These are phyloP conservation scores for Solanum neorickii DNA, from an alignment of 257 asterid genomes.

Conservation along the genomic window DNA sequence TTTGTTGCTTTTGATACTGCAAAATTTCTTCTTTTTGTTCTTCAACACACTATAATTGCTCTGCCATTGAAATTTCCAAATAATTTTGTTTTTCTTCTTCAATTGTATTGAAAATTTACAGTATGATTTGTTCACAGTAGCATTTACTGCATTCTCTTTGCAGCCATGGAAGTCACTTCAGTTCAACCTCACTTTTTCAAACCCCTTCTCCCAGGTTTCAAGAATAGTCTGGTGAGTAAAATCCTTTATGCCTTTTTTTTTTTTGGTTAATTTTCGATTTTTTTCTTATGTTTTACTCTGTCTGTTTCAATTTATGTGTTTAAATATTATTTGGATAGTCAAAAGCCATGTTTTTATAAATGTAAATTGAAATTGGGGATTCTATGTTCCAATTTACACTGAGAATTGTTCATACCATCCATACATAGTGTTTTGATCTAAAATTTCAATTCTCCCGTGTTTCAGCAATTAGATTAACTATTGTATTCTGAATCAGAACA, in stretches of 20 bases:
- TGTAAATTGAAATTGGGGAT: background rate
- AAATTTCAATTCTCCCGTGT: too few species aligned
- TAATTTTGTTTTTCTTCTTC: background rate
- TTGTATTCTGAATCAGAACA: background rate
- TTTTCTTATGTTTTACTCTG: background rate
- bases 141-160: background rate
- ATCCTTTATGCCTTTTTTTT: too few species aligned
- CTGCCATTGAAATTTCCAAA: background rate
- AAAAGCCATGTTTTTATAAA: background rate
- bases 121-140: background rate
- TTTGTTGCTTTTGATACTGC: background rate
- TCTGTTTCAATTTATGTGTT: background rate
- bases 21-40: background rate
- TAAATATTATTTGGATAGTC: background rate
- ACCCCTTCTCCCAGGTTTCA: slow-evolving; percentile 7
- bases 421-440: too few species aligned
- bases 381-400: background rate
- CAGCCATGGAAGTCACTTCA: background rate
- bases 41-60: background rate
- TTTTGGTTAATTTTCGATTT: background rate
- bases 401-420: background rate
- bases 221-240: background rate
- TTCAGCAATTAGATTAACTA: background rate
- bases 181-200: slow-evolving; percentile 9
- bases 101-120: background rate